Percentiles rank a stretch among this genome's conserved stretches.
Conservation (phyloP, 2,329 filamentous ascomycete species). For the Thielaviopsis populi region DNA sequence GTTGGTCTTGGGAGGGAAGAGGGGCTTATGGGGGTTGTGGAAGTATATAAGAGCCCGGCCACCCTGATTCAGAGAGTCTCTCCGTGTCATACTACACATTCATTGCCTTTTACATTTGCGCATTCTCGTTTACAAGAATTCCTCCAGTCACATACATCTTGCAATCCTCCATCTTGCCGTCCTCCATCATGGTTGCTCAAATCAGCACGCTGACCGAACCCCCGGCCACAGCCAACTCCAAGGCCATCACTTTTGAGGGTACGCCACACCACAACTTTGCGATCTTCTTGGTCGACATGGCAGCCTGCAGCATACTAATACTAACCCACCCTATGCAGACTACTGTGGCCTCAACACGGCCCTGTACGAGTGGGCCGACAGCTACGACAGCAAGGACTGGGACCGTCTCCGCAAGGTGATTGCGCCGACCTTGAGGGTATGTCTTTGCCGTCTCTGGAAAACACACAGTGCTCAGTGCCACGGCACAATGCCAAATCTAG, state of each 20-base stretch:
- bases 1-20: not conserved
- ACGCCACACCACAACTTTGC: not conserved
- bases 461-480: too few species aligned
- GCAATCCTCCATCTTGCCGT: not conserved
- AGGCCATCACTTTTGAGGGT: slow-evolving; percentile 13
- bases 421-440: slow-evolving; percentile 31
- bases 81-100: not conserved
- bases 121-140: not conserved
- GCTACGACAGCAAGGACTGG: slow-evolving; percentile 55
- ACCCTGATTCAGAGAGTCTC: not conserved
- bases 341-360: slow-evolving; percentile 21
- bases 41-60: not conserved
- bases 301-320: not conserved
- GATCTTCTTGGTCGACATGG: not conserved
- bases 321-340: slow-evolving; percentile 15
- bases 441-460: not conserved
- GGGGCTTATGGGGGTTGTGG: not conserved
- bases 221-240: slow-evolving; percentile 10
- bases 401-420: slow-evolving; percentile 43
- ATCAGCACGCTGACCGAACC: not conserved
- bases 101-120: not conserved
- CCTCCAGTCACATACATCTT: not conserved
- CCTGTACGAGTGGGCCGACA: slow-evolving; percentile 45
- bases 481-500: slow-evolving; percentile 41
- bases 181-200: not conserved